These are phyloP conservation scores for Salvia rosmarinus DNA, from an alignment of 257 asterid genomes.

Conservation along the genomic window DNA sequence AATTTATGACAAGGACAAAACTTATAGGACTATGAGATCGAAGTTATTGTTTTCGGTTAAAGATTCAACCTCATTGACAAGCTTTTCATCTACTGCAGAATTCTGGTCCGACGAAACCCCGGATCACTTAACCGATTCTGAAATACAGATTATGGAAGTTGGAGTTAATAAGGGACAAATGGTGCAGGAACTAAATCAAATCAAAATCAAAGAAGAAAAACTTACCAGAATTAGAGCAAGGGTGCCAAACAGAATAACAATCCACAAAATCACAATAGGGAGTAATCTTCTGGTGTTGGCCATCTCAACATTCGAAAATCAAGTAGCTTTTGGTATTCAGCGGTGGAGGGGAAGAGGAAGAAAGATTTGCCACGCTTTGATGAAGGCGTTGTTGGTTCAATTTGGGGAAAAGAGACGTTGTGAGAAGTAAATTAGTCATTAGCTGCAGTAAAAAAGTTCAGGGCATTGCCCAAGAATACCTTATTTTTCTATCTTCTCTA, in stretches of 20 bases:
- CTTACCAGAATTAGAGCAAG: slow-evolving; percentile 74
- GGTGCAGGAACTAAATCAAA: slow-evolving; percentile 1
- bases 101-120: slow-evolving; percentile 43
- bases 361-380: no score
- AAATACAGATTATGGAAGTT: slow-evolving; percentile 6
- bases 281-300: slow-evolving; percentile 53
- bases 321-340: no score
- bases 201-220: not conserved
- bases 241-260: slow-evolving; percentile 67
- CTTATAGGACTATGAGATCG: not conserved
- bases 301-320: slow-evolving; percentile 29
- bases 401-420: not conserved
- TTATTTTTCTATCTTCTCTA: no score
- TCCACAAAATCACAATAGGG: slow-evolving; percentile 60
- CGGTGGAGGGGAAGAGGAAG: no score
- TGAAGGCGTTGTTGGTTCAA: not conserved
- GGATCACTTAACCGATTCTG: slow-evolving; percentile 73
- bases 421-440: no score
- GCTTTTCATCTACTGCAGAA: slow-evolving; percentile 38
- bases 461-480: no score
- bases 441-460: no score
- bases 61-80: slow-evolving; percentile 45
- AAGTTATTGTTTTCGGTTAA: not conserved
- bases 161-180: not conserved
- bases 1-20: not conserved